Evolutionary conservation across 345 rosid species (phyloP).

Genomic region (Raphanus raphanistrum): DNA sequence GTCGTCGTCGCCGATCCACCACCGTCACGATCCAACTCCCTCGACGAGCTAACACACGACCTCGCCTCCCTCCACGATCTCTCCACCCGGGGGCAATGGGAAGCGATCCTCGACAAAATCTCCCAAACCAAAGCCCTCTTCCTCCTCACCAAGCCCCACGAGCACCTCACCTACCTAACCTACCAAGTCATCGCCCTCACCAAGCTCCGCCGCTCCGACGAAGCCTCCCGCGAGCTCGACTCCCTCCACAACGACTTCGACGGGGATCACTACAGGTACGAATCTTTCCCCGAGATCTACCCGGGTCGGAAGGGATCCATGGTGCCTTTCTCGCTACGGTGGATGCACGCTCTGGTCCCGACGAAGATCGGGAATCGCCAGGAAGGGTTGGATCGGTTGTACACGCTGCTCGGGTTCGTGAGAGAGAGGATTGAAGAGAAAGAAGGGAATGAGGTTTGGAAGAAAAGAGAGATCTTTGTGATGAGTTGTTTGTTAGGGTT

Average conservation of each 20-base stretch:
- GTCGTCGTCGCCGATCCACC: constrained; percentile 53
- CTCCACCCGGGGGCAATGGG: constrained; percentile 86
- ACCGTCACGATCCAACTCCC: constrained; percentile 46
- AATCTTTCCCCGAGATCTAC: constrained; percentile 71
- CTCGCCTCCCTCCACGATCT: constrained; percentile 84
- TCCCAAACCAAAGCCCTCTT: constrained; percentile 58
- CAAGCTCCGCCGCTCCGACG: constrained; percentile 83
- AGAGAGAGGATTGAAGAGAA: constrained; percentile 46
- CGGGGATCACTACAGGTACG: constrained; percentile 64
- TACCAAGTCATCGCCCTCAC: constrained; percentile 76
- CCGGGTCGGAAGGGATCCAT: constrained; percentile 75
- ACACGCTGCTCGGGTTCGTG: constrained; percentile 64
- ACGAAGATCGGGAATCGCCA: constrained; percentile 61
- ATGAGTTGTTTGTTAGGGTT: constrained; percentile 63
- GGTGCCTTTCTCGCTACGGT: constrained; percentile 89
- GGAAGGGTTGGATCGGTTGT: constrained; percentile 75
- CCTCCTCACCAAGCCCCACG: constrained; percentile 72
- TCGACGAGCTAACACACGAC: constrained; percentile 73
- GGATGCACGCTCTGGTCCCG: constrained; percentile 74
- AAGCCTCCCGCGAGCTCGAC: constrained; percentile 74
- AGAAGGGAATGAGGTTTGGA: constrained; percentile 49
- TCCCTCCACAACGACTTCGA: constrained; percentile 72
- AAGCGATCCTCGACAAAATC: constrained; percentile 73
- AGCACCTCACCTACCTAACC: constrained; percentile 78
- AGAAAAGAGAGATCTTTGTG: constrained; percentile 66